phyloP scores from a whole-genome alignment of 345 rosid genomes.

The Microthlaspi erraticum region DNA sequence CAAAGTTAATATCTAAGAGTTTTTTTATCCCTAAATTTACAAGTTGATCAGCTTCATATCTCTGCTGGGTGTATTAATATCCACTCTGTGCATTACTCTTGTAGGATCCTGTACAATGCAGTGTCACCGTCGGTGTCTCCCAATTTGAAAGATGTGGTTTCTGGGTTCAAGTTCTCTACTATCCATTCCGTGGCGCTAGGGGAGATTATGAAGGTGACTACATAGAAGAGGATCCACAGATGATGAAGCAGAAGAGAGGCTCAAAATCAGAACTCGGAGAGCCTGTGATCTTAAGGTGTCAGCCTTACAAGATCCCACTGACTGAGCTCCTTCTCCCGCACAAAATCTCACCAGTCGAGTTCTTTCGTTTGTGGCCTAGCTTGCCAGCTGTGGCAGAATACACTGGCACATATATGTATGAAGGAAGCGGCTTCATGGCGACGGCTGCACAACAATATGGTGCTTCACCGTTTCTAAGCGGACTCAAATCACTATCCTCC shows the following conservation, averaged over 20 bases:
- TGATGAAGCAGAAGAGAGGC: constrained; percentile 80
- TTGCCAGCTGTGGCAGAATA: constrained; percentile 89
- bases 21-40: constrained; percentile 3
- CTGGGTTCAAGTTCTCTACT: constrained; percentile 96
- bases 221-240: constrained; percentile 87
- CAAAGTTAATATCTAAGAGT: not conserved
- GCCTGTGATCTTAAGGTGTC: constrained; percentile 95
- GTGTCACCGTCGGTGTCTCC: constrained; percentile 95
- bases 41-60: constrained; percentile 1
- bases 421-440: constrained; percentile 98
- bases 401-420: constrained; percentile 85
- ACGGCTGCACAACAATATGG: constrained; percentile 99
- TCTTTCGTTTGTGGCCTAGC: constrained; percentile 99
- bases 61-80: constrained; percentile 9
- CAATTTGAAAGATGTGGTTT: constrained; percentile 95
- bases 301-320: constrained; percentile 94
- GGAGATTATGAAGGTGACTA: constrained; percentile 90
- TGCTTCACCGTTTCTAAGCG: constrained; percentile 91
- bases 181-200: constrained; percentile 93
- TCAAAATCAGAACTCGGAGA: constrained; percentile 87
- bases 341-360: constrained; percentile 94
- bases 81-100: constrained; percentile 33
- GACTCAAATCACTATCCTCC: constrained; percentile 85
- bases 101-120: constrained; percentile 91
- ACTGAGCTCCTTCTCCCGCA: constrained; percentile 96